phyloP scores from a whole-genome alignment of 352 stramenopile genomes.

The Phytophthora kernoviae region DNA sequence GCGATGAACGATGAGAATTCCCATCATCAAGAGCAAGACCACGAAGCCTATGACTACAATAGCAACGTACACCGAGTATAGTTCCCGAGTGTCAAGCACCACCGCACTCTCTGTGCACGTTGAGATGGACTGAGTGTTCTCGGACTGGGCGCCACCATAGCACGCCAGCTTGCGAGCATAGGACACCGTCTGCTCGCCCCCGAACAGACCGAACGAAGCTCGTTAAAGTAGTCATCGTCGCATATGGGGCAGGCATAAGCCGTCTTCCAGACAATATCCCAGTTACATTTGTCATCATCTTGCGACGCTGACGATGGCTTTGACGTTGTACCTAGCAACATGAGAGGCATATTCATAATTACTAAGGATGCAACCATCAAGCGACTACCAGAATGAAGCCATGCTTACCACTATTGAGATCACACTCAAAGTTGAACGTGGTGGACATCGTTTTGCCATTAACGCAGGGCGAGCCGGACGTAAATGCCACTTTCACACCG shows the following conservation, averaged over 20 bases:
- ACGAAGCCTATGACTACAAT: slow-evolving; percentile 68
- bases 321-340: slow-evolving; percentile 48
- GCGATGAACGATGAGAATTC: slow-evolving; percentile 70
- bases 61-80: slow-evolving; percentile 77
- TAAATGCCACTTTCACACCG: slow-evolving; percentile 65
- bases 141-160: slow-evolving; percentile 54
- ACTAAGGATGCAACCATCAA: slow-evolving; percentile 5
- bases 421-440: slow-evolving; percentile 70
- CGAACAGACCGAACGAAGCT: slow-evolving; percentile 66
- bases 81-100: slow-evolving; percentile 67
- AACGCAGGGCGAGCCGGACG: slow-evolving; percentile 51
- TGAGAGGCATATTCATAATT: background rate
- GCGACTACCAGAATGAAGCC: background rate
- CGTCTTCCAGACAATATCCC: slow-evolving; percentile 69
- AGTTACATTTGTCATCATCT: slow-evolving; percentile 59
- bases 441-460: slow-evolving; percentile 55
- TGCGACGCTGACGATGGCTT: slow-evolving; percentile 33
- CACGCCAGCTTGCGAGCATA: slow-evolving; percentile 63
- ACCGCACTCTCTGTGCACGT: slow-evolving; percentile 70
- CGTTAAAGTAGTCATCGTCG: slow-evolving; percentile 61
- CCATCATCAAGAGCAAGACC: slow-evolving; percentile 70
- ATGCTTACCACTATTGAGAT: slow-evolving; percentile 59
- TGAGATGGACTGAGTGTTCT: slow-evolving; percentile 49
- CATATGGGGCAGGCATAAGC: slow-evolving; percentile 74
- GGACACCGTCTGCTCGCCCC: slow-evolving; percentile 63